A percentile compares a stretch with the other conserved stretches of the same genome.
phyloP scores from a whole-genome alignment of 768 basidiomycete genomes.

The Leccinum sublutescens region DNA sequence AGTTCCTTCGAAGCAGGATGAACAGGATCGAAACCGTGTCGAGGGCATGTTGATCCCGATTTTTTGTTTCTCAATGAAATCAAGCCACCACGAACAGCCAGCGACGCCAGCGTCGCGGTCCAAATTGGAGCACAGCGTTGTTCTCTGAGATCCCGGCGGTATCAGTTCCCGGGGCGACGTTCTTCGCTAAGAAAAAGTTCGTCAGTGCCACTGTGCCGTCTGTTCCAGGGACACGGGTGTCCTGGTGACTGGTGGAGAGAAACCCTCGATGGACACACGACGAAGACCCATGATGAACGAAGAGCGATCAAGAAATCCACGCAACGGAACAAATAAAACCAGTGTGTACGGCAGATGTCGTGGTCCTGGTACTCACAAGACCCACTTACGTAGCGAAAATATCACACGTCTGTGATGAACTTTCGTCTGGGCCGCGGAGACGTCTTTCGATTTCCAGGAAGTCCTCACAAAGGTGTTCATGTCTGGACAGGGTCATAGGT shows the following conservation, averaged over 20 bases:
- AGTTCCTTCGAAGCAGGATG: neutral
- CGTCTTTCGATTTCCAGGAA: constrained; percentile 1
- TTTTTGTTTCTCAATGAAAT: neutral
- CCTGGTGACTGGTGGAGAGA: neutral
- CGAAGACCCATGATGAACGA: neutral
- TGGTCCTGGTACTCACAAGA: neutral
- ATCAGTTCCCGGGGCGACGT: neutral
- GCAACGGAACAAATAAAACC: neutral
- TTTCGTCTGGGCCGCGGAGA: constrained; percentile 5
- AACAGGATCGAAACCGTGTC: neutral
- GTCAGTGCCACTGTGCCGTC: neutral
- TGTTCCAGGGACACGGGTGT: neutral
- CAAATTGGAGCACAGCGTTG: neutral
- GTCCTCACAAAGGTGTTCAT: constrained; percentile 6
- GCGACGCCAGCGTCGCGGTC: neutral
- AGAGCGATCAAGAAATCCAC: neutral
- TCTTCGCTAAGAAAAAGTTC: neutral
- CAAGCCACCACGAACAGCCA: neutral
- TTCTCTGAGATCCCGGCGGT: neutral
- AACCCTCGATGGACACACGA: neutral
- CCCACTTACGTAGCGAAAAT: neutral
- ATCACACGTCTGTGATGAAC: neutral
- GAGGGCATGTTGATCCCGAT: neutral
- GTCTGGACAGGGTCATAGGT: neutral
- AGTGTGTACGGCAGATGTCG: neutral